Percentiles rank a stretch among this genome's conserved stretches.
Evolutionary conservation across 2,329 filamentous ascomycete genomes (phyloP).

Genomic region (Nemania sp.): DNA sequence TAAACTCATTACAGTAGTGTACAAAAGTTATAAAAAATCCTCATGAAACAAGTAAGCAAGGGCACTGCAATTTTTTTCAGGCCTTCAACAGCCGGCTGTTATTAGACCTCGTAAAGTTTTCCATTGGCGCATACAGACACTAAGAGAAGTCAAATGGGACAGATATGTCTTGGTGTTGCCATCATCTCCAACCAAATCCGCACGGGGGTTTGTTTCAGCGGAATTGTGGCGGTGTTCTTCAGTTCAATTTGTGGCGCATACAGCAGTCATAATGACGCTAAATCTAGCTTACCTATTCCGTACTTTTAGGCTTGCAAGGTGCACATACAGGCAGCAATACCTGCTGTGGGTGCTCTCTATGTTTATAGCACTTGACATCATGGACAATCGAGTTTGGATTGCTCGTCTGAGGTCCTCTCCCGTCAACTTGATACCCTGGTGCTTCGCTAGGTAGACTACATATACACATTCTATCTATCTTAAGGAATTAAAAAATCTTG

Average conservation of each 20-base stretch:
- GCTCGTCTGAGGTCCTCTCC: neutral
- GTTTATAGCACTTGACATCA: neutral
- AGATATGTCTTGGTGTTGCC: constrained; percentile 26
- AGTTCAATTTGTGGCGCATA: constrained; percentile 4
- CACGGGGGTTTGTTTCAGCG: constrained; percentile 32
- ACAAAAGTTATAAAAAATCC: constrained; percentile 22
- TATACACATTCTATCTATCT: too few relatives aligned
- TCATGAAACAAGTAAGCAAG: constrained; percentile 23
- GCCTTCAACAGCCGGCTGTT: constrained; percentile 52
- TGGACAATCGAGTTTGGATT: neutral
- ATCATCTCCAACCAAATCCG: constrained; percentile 24
- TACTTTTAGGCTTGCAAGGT: neutral
- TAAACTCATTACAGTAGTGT: neutral
- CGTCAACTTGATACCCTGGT: neutral
- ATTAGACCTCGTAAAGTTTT: constrained; percentile 35
- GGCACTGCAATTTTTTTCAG: neutral
- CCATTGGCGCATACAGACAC: constrained; percentile 15
- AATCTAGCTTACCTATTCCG: neutral
- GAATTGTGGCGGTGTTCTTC: constrained; percentile 30
- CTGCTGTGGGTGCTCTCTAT: neutral
- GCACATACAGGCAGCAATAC: neutral
- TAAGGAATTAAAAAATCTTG: neutral
- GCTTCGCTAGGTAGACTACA: neutral
- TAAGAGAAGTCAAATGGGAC: constrained; percentile 39
- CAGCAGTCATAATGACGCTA: neutral